phyloP scores from a whole-genome alignment of 495 filamentous ascomycete species.

The Lichina pygmaea region DNA sequence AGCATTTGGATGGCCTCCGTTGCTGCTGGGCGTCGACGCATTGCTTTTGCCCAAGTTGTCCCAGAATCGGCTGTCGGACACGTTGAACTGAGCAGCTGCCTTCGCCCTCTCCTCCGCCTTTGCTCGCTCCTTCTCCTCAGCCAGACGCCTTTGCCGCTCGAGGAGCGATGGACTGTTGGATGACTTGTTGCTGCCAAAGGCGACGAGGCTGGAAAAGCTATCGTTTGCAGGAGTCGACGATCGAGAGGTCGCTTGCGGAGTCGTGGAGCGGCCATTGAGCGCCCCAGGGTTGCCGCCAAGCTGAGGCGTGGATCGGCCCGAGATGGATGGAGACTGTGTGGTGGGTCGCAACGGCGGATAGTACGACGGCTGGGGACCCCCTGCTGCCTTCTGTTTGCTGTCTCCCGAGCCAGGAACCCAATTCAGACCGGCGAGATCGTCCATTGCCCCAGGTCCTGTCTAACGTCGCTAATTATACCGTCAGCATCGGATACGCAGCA shows the following conservation, averaged over 20 bases:
- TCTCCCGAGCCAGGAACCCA: not conserved
- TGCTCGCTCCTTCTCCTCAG: conserved; percentile 49
- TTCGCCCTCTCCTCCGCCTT: conserved; percentile 42
- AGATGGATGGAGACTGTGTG: conserved; percentile 21
- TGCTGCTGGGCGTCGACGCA: not conserved
- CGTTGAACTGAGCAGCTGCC: conserved; percentile 49
- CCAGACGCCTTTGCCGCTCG: conserved; percentile 60
- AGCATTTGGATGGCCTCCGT: not conserved
- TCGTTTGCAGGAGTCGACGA: conserved; percentile 38
- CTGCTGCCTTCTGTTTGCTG: conserved; percentile 14
- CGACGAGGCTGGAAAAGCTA: conserved; percentile 75
- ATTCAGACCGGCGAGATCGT: conserved; percentile 3
- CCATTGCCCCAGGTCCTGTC: not conserved
- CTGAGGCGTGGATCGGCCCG: conserved; percentile 42
- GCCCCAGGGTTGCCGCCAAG: conserved; percentile 19
- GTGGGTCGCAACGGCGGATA: conserved; percentile 35
- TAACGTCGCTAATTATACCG: too few relatives aligned
- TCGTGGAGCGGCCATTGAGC: conserved; percentile 3
- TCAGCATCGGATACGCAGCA: too few relatives aligned
- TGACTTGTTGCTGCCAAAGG: conserved; percentile 33
- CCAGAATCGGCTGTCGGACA: conserved; percentile 35
- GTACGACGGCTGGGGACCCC: conserved; percentile 23
- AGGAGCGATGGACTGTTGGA: conserved; percentile 49
- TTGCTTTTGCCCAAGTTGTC: conserved; percentile 24
- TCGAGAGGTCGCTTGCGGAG: conserved; percentile 23